These are phyloP conservation scores for Schizochytrium sp. DNA, from an alignment of 108 stramenopile genomes.

Conservation along the genomic window DNA sequence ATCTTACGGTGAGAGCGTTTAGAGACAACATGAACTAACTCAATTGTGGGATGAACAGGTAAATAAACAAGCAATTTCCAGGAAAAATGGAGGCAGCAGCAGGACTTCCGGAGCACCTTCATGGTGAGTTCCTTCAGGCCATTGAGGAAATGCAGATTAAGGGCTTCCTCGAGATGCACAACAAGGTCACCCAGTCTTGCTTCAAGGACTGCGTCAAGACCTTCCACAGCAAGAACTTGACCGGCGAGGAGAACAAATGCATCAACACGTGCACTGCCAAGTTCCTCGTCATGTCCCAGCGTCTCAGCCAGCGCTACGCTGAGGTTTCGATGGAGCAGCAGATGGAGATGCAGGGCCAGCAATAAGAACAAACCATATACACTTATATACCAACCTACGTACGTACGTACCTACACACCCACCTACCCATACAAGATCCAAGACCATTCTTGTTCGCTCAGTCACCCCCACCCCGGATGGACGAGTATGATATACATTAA, in stretches of 20 bases:
- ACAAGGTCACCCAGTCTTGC: not conserved
- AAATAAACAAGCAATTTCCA: not conserved
- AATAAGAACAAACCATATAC: not conserved
- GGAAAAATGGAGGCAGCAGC: slow-evolving; percentile 46
- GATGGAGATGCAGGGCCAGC: slow-evolving; percentile 57
- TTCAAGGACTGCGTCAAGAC: slow-evolving; percentile 59
- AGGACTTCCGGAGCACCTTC: slow-evolving; percentile 55
- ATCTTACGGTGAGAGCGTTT: too few species aligned
- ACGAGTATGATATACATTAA: not conserved
- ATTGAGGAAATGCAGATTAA: slow-evolving; percentile 58
- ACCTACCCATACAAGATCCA: not conserved
- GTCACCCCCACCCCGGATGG: too few species aligned
- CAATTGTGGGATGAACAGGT: not conserved
- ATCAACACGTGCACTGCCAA: slow-evolving; percentile 22
- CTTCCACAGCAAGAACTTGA: slow-evolving; percentile 61
- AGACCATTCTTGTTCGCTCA: too few species aligned
- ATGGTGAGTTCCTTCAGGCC: slow-evolving; percentile 44
- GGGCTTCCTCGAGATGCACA: slow-evolving; percentile 48
- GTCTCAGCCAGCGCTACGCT: slow-evolving; percentile 18
- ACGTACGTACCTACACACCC: not conserved
- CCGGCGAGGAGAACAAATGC: slow-evolving; percentile 55
- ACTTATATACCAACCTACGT: not conserved
- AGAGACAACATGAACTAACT: too few species aligned
- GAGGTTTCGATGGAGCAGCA: slow-evolving; percentile 56
- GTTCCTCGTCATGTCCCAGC: slow-evolving; percentile 57